Conservation (phyloP, 2,329 filamentous ascomycete species). For the Dissoconium aciculare region DNA sequence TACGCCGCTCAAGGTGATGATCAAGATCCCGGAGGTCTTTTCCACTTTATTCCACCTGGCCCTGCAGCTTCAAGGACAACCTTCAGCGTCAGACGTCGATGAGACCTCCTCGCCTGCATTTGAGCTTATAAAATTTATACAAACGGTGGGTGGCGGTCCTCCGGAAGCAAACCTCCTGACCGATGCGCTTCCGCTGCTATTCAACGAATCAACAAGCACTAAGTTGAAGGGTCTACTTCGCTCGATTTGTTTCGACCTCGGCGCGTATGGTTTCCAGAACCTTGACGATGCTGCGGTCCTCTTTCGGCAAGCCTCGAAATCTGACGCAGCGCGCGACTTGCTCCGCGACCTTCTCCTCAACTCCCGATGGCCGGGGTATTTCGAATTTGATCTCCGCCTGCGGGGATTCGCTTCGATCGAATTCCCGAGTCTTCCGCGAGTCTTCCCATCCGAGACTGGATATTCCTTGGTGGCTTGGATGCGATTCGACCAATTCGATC, state of each 20-base stretch:
- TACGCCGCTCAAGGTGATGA: too few relatives aligned
- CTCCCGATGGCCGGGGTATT: constrained; percentile 65
- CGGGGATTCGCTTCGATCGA: constrained; percentile 85
- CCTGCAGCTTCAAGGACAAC: too few relatives aligned
- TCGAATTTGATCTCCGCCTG: constrained; percentile 85
- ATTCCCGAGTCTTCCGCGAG: constrained; percentile 65
- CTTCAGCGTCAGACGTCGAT: too few relatives aligned
- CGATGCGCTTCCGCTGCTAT: too few relatives aligned
- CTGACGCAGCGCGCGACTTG: constrained; percentile 47
- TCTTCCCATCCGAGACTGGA: constrained; percentile 70
- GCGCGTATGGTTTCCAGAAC: constrained; percentile 59
- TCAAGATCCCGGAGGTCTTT: too few relatives aligned
- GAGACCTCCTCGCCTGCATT: too few relatives aligned
- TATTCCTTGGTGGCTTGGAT: constrained; percentile 90
- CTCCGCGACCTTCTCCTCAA: constrained; percentile 56
- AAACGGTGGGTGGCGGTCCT: too few relatives aligned
- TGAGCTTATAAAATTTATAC: too few relatives aligned
- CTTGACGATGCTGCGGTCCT: constrained; percentile 75
- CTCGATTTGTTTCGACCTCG: constrained; percentile 29
- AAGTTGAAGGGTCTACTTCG: too few relatives aligned
- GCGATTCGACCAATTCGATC: constrained; percentile 73
- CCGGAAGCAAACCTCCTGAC: too few relatives aligned
- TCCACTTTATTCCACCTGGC: too few relatives aligned
- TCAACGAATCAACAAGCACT: too few relatives aligned
- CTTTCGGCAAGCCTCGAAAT: constrained; percentile 41